phyloP scores from a whole-genome alignment of 495 filamentous ascomycete species.

The Lepraria neglecta region DNA sequence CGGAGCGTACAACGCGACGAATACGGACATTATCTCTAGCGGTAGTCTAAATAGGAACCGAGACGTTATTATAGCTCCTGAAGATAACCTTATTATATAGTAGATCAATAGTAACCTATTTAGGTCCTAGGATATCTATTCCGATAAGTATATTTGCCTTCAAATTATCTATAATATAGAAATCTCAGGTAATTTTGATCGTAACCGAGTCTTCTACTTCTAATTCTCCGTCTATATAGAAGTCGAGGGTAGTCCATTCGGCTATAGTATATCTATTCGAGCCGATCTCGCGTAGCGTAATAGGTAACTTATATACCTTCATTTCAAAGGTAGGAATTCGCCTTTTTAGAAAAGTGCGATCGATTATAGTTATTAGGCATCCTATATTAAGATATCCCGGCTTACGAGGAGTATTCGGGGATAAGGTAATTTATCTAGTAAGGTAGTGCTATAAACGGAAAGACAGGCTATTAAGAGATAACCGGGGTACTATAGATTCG shows the following conservation, averaged over 20 bases:
- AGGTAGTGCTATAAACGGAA: not conserved
- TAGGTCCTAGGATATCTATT: not conserved
- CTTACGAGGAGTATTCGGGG: not conserved
- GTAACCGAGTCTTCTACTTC: not conserved
- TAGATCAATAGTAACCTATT: not conserved
- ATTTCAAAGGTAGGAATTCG: not conserved
- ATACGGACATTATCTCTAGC: not conserved
- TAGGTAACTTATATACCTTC: not conserved
- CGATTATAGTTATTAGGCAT: not conserved
- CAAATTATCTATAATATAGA: constrained; percentile 7
- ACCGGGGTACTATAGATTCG: not conserved
- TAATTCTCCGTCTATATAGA: constrained; percentile 1
- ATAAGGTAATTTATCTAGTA: not conserved
- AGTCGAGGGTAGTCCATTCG: constrained; percentile 1
- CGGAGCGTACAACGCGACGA: not conserved
- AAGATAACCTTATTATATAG: not conserved
- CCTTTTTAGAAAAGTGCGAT: not conserved
- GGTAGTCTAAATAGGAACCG: not conserved
- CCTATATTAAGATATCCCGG: not conserved
- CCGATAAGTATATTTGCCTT: not conserved
- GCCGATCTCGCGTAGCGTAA: not conserved
- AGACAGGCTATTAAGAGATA: not conserved
- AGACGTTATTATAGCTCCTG: not conserved
- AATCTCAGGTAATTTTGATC: constrained; percentile 3
- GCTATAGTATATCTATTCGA: not conserved